Conservation (phyloP, 805 yeast genomes). For the Ascoidea asiatica region DNA sequence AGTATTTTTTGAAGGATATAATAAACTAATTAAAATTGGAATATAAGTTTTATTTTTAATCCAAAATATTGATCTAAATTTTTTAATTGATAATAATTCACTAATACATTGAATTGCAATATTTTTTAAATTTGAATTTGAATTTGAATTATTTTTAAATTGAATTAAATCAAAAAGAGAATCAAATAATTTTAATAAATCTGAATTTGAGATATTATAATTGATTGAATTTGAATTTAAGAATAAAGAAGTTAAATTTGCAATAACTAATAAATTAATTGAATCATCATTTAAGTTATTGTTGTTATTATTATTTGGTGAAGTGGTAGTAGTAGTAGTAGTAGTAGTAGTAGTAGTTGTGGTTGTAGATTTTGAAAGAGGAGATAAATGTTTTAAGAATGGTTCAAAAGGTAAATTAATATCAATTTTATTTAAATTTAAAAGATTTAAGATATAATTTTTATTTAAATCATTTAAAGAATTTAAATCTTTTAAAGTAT, state of each 20-base stretch:
- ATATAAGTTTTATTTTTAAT: conserved; percentile 25
- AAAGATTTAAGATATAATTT: too few relatives aligned
- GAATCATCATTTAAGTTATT: conserved; percentile 42
- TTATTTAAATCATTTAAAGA: too few relatives aligned
- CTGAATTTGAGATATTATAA: conserved; percentile 16
- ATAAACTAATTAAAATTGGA: conserved; percentile 34
- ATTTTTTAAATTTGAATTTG: conserved; percentile 39
- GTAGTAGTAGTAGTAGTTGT: too few relatives aligned
- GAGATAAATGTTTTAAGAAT: conserved; percentile 30
- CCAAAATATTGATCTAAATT: conserved; percentile 42
- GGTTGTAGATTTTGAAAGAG: too few relatives aligned
- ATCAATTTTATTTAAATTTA: conserved; percentile 6
- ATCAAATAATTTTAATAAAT: conserved; percentile 26
- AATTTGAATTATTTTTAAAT: conserved; percentile 18
- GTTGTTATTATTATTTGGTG: too few relatives aligned
- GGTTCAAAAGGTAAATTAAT: conserved; percentile 37
- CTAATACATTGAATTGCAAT: conserved; percentile 53
- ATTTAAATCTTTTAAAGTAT: too few relatives aligned
- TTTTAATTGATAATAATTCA: conserved; percentile 40
- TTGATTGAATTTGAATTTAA: conserved; percentile 12
- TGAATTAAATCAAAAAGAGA: conserved; percentile 15
- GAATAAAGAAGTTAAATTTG: conserved; percentile 38
- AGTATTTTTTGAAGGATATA: conserved; percentile 19
- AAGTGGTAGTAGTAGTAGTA: too few relatives aligned
- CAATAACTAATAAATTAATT: conserved; percentile 39